A percentile compares a stretch with the other conserved stretches of the same genome.
Evolutionary conservation across 1,139 yeast genomes (phyloP).

Genomic region (Yamadazyma atmosphaerica): DNA sequence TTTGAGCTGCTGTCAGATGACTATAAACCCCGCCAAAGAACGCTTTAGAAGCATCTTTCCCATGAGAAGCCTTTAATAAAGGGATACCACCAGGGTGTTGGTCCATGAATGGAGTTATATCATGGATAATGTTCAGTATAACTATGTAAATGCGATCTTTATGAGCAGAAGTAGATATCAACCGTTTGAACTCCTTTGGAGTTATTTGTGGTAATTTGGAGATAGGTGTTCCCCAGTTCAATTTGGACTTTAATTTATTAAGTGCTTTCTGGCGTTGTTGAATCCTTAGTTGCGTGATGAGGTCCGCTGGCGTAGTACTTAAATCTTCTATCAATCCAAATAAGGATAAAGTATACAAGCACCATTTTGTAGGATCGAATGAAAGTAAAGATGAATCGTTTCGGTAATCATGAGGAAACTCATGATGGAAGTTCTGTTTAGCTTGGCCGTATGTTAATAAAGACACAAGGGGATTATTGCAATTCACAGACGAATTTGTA

Average conservation of each 20-base stretch:
- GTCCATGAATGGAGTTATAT: slow-evolving; percentile 68
- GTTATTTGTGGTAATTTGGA: slow-evolving; percentile 59
- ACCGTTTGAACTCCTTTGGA: slow-evolving; percentile 49
- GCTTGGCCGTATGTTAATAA: slow-evolving; percentile 65
- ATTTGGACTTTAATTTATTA: slow-evolving; percentile 58
- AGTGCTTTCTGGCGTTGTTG: slow-evolving; percentile 67
- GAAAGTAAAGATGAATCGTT: slow-evolving; percentile 48
- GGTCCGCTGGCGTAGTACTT: slow-evolving; percentile 44
- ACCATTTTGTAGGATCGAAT: slow-evolving; percentile 71
- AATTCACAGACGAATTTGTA: slow-evolving; percentile 52
- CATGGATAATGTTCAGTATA: slow-evolving; percentile 63
- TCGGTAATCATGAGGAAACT: slow-evolving; percentile 69
- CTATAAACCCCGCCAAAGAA: slow-evolving; percentile 75
- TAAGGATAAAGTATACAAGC: slow-evolving; percentile 39
- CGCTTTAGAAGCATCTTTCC: slow-evolving; percentile 71
- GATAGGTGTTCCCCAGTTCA: slow-evolving; percentile 79
- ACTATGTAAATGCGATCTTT: slow-evolving; percentile 43
- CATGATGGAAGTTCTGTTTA: slow-evolving; percentile 70
- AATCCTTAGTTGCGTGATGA: slow-evolving; percentile 54
- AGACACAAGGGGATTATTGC: slow-evolving; percentile 51
- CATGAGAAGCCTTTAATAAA: slow-evolving; percentile 60
- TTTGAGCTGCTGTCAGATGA: slow-evolving; percentile 73
- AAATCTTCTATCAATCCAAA: slow-evolving; percentile 42
- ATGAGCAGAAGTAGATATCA: slow-evolving; percentile 35
- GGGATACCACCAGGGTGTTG: slow-evolving; percentile 76